Evolutionary conservation across 805 yeast species (phyloP).

Genomic region (Candida schatavii): DNA sequence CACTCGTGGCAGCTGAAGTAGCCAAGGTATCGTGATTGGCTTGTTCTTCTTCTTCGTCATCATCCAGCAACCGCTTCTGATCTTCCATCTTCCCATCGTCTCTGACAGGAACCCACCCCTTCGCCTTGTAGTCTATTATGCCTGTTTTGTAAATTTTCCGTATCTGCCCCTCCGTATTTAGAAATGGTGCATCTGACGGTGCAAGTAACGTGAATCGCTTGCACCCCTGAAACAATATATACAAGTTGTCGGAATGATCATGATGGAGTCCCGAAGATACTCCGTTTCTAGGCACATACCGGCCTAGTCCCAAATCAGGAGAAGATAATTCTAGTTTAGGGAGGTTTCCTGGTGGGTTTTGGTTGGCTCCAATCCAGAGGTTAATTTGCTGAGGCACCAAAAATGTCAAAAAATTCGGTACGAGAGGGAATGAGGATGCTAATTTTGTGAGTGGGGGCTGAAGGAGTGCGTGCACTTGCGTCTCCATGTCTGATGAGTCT

Average conservation of each 20-base stretch:
- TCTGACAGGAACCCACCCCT: conserved; percentile 59
- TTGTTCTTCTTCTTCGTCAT: conserved; percentile 12
- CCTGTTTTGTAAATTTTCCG: conserved; percentile 55
- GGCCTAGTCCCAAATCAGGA: conserved; percentile 44
- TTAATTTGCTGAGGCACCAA: conserved; percentile 70
- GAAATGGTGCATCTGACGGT: conserved; percentile 57
- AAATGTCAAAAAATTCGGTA: conserved; percentile 38
- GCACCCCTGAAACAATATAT: conserved; percentile 55
- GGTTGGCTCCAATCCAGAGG: conserved; percentile 61
- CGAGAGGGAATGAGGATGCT: conserved; percentile 30
- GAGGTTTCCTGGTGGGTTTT: conserved; percentile 10
- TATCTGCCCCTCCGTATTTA: conserved; percentile 67
- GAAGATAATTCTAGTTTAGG: conserved; percentile 13
- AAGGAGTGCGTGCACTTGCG: conserved; percentile 47
- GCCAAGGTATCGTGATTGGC: conserved; percentile 25
- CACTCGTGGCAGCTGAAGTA: background rate
- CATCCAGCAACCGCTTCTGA: conserved; percentile 14
- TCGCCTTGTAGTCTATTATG: conserved; percentile 57
- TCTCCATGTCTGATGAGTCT: conserved; percentile 9
- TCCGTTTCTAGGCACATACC: conserved; percentile 52
- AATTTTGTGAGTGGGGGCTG: conserved; percentile 60
- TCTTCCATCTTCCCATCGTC: conserved; percentile 58
- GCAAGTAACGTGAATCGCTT: conserved; percentile 67
- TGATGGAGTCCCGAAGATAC: conserved; percentile 75
- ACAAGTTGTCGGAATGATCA: conserved; percentile 77